These are phyloP conservation scores for Fomitiporia mediterranea DNA, from an alignment of 1,284 basidiomycete species.

Conservation along the genomic window DNA sequence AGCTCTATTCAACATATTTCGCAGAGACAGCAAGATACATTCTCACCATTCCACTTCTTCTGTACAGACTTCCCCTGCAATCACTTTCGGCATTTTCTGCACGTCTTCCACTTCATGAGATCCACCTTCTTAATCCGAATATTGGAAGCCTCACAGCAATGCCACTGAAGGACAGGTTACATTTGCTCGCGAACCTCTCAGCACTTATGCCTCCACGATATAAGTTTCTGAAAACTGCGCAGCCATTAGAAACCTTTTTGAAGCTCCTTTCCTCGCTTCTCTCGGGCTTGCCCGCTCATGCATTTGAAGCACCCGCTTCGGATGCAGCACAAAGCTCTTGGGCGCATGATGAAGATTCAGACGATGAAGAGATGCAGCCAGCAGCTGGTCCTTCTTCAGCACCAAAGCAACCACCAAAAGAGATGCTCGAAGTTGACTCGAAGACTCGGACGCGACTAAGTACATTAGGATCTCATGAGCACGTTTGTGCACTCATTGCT, in stretches of 20 bases:
- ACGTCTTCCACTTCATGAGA: conserved; percentile 40
- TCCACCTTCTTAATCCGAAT: conserved; percentile 34
- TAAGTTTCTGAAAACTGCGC: conserved; percentile 34
- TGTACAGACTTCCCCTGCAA: conserved; percentile 58
- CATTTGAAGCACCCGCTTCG: conserved; percentile 43
- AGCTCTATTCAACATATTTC: conserved; percentile 22
- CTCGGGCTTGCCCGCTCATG: conserved; percentile 46
- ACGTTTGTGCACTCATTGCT: conserved; percentile 19
- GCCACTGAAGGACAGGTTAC: conserved; percentile 35
- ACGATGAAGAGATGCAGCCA: conserved; percentile 5
- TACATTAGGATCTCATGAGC: conserved; percentile 32
- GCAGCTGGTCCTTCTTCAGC: neutral
- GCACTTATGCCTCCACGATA: conserved; percentile 58
- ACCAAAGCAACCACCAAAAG: neutral
- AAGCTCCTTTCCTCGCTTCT: conserved; percentile 48
- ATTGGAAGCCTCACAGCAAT: conserved; percentile 27
- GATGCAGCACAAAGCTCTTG: conserved; percentile 22
- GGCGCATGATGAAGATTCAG: conserved; percentile 8
- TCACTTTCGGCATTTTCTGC: conserved; percentile 43
- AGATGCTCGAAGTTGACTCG: conserved; percentile 5
- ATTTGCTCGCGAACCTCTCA: conserved; percentile 63
- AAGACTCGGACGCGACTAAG: conserved; percentile 17
- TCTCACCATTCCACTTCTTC: conserved; percentile 59
- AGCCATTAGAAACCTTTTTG: conserved; percentile 52
- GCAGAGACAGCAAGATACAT: conserved; percentile 41